Conservation (phyloP, 805 yeast genomes). For the Saturnispora silvae region DNA sequence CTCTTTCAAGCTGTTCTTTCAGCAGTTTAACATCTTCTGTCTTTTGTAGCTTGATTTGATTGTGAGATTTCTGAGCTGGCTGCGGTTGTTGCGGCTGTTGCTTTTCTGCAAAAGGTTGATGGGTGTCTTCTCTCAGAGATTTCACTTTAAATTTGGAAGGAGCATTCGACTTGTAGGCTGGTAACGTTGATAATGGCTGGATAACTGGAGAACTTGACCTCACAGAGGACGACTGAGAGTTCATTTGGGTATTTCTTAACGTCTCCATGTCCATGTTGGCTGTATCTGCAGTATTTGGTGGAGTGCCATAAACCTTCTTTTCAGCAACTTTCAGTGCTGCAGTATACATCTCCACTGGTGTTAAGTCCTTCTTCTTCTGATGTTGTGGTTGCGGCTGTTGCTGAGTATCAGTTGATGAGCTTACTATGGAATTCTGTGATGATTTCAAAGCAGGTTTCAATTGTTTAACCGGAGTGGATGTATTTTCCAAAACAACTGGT, state of each 20-base stretch:
- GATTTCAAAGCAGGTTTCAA: conserved; percentile 5
- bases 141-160: conserved; percentile 22
- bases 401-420: not conserved
- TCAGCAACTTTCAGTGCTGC: conserved; percentile 47
- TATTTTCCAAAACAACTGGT: not conserved
- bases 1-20: conserved; percentile 16
- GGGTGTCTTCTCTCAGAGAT: conserved; percentile 19
- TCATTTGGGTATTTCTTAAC: conserved; percentile 19
- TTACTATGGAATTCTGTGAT: not conserved
- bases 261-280: conserved; percentile 23
- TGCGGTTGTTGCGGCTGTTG: not conserved
- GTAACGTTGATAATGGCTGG: not conserved
- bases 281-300: conserved; percentile 3
- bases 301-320: conserved; percentile 43
- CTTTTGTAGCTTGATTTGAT: no score
- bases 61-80: not conserved
- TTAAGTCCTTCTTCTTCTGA: conserved; percentile 10
- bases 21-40: conserved; percentile 7
- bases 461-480: not conserved
- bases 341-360: conserved; percentile 44
- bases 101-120: not conserved
- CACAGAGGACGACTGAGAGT: conserved; percentile 9
- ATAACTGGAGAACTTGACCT: not conserved
- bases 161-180: conserved; percentile 21
- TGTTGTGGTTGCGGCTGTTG: not conserved